Evolutionary conservation across 805 yeast species (phyloP).

Genomic region (Metschnikowia orientalis): DNA sequence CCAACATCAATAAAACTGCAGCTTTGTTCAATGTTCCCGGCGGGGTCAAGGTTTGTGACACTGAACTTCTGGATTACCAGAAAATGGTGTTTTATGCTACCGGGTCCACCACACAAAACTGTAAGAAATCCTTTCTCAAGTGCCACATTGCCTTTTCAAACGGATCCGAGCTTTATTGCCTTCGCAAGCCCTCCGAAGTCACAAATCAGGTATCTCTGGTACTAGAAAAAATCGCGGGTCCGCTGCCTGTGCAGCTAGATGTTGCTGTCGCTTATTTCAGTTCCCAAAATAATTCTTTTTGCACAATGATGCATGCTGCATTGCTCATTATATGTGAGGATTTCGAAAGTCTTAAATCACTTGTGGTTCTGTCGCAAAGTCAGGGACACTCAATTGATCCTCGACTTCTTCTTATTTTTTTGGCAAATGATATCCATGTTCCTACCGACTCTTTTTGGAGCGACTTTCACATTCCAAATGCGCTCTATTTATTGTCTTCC

Average conservation of each 20-base stretch:
- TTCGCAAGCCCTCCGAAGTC: slow-evolving; percentile 2
- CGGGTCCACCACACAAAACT: too few relatives aligned
- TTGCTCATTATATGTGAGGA: slow-evolving; percentile 1
- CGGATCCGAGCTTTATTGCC: slow-evolving; percentile 4
- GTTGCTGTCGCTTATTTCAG: too few relatives aligned
- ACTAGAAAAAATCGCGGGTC: too few relatives aligned
- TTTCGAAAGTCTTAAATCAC: slow-evolving; percentile 3
- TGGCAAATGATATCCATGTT: neutral
- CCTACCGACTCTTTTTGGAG: slow-evolving; percentile 8
- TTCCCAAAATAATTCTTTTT: neutral
- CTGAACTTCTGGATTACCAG: slow-evolving; percentile 15
- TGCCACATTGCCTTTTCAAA: slow-evolving; percentile 7
- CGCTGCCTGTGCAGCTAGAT: too few relatives aligned
- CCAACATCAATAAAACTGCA: too few relatives aligned
- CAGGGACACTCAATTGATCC: slow-evolving; percentile 11
- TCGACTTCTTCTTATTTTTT: slow-evolving; percentile 11
- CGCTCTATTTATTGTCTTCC: too few relatives aligned
- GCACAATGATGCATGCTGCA: neutral
- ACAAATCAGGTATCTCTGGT: too few relatives aligned
- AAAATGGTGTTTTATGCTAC: too few relatives aligned
- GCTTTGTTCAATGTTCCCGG: too few relatives aligned
- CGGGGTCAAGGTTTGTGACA: slow-evolving; percentile 7
- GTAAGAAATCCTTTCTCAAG: slow-evolving; percentile 4
- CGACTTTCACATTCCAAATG: slow-evolving; percentile 3
- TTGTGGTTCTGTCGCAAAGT: neutral